A percentile compares a stretch with the other conserved stretches of the same genome.
Evolutionary conservation across 306 rosid genomes (phyloP).

Genomic region (Pyrus communis): DNA sequence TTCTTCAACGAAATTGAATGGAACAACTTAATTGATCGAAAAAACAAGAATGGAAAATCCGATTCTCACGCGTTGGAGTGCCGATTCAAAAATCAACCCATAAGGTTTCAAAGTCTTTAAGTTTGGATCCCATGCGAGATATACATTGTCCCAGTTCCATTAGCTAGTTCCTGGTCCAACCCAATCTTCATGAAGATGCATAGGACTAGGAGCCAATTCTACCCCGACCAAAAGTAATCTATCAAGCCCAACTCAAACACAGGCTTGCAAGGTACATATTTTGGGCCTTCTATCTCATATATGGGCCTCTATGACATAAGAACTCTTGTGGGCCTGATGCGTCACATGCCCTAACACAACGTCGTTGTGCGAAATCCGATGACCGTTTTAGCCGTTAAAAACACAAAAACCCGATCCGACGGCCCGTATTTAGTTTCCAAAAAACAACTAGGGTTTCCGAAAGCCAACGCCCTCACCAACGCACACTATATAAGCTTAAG

Average conservation of each 20-base stretch:
- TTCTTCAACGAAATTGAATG: neutral
- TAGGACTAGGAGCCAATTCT: neutral
- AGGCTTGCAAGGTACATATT: neutral
- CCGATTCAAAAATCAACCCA: too few species aligned
- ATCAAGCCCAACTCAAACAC: neutral
- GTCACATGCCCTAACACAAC: neutral
- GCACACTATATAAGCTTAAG: conserved; percentile 20
- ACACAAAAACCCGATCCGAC: neutral
- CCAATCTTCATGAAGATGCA: neutral
- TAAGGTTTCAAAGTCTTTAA: too few species aligned
- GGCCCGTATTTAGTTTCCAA: conserved; percentile 6
- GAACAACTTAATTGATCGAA: too few species aligned
- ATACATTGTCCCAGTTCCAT: too few species aligned
- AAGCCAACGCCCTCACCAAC: neutral
- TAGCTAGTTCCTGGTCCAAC: neutral
- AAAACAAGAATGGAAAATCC: neutral
- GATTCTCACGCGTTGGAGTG: too few species aligned
- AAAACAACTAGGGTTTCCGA: conserved; percentile 37
- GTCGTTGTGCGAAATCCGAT: neutral
- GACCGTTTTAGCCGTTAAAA: conserved; percentile 3
- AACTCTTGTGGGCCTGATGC: neutral
- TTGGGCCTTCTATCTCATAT: neutral
- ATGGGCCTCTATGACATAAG: neutral
- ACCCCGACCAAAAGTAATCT: neutral
- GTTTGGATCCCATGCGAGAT: neutral